phyloP scores from a whole-genome alignment of 1,284 basidiomycete species.

The Coniferiporia weirii region DNA sequence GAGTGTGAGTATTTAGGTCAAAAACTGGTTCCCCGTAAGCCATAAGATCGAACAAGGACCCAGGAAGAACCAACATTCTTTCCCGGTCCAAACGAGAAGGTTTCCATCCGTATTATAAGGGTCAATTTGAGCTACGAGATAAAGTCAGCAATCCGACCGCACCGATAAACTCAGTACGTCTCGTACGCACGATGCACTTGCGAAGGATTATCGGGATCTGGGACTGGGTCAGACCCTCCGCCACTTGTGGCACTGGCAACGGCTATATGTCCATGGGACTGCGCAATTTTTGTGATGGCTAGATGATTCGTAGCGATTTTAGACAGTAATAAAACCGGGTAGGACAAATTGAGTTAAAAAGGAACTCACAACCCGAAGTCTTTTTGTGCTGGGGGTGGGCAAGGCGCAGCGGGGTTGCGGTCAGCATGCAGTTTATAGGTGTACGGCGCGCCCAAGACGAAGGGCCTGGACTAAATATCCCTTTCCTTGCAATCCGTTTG shows the following conservation, averaged over 20 bases:
- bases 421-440: not conserved
- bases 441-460: not conserved
- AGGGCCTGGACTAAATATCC: no score
- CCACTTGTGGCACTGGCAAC: constrained; percentile 13
- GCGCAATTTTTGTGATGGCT: constrained; percentile 13
- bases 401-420: not conserved
- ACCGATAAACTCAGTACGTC: not conserved
- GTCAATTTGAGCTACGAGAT: constrained; percentile 9
- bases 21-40: not conserved
- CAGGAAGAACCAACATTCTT: constrained; percentile 5
- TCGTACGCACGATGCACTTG: not conserved
- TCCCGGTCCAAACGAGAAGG: constrained; percentile 13
- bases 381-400: not conserved
- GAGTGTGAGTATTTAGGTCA: not conserved
- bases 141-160: not conserved
- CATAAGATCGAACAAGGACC: not conserved
- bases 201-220: not conserved
- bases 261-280: constrained; percentile 13
- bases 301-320: no score
- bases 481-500: not conserved
- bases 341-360: not conserved
- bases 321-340: not conserved
- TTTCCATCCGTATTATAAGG: constrained; percentile 16
- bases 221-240: constrained; percentile 4
- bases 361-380: constrained; percentile 7